phyloP scores from a whole-genome alignment of 371 early-diverging fungal species.

The Synchytrium microbalum region DNA sequence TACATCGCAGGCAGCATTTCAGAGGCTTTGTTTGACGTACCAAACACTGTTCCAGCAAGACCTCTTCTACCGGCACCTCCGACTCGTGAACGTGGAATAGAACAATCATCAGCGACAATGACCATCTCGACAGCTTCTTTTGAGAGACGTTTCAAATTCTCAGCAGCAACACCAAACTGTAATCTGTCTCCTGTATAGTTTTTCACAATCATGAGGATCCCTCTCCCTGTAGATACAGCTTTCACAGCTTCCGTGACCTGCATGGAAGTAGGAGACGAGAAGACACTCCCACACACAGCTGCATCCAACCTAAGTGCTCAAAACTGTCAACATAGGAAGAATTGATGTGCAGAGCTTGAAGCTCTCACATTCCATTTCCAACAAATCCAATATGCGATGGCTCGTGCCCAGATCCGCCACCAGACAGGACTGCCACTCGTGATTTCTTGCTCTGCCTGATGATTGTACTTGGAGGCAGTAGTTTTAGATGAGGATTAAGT shows the following conservation, averaged over 20 bases:
- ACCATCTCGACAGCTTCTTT: constrained; percentile 61
- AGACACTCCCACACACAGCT: constrained; percentile 73
- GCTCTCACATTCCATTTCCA: constrained; percentile 60
- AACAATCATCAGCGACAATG: constrained; percentile 73
- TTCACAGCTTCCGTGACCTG: constrained; percentile 63
- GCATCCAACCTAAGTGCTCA: too few relatives aligned
- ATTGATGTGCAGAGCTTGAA: too few relatives aligned
- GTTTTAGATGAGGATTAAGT: too few relatives aligned
- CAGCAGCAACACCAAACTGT: constrained; percentile 73
- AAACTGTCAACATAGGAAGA: too few relatives aligned
- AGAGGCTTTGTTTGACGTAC: not conserved
- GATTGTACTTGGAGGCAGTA: too few relatives aligned
- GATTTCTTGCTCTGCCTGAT: too few relatives aligned
- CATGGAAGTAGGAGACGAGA: constrained; percentile 71
- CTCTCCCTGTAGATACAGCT: constrained; percentile 54
- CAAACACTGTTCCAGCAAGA: constrained; percentile 59
- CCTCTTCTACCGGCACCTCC: constrained; percentile 69
- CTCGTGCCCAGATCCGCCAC: constrained; percentile 82
- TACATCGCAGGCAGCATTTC: not conserved
- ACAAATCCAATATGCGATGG: constrained; percentile 72
- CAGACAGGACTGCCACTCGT: constrained; percentile 64
- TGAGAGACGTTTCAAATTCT: constrained; percentile 56
- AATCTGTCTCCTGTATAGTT: constrained; percentile 71
- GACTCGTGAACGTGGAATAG: constrained; percentile 55
- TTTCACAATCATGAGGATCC: constrained; percentile 65